These are phyloP conservation scores for Pseudohalonectria lignicola DNA, from an alignment of 2,329 filamentous ascomycete genomes.

Conservation along the genomic window DNA sequence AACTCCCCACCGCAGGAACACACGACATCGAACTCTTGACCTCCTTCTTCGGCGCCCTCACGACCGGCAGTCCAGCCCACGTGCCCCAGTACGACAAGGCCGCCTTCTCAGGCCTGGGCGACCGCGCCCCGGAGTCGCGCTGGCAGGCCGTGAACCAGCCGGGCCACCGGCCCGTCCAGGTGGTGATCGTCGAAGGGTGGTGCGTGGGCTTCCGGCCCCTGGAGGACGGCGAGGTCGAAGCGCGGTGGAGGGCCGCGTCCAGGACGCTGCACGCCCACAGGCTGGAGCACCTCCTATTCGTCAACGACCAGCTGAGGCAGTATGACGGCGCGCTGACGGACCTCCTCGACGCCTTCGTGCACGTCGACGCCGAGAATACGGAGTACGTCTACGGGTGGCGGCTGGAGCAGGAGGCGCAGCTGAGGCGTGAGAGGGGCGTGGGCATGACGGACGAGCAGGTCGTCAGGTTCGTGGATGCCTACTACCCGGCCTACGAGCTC, in stretches of 20 bases:
- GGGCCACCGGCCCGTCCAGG: constrained; percentile 37
- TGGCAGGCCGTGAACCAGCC: constrained; percentile 49
- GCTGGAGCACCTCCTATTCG: constrained; percentile 35
- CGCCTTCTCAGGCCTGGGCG: constrained; percentile 62
- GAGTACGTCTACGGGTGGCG: constrained; percentile 79
- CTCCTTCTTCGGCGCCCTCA: constrained; percentile 48
- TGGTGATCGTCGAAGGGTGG: constrained; percentile 85
- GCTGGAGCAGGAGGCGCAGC: constrained; percentile 63
- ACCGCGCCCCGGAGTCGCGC: constrained; percentile 50
- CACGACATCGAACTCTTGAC: constrained; percentile 62
- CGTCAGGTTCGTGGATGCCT: constrained; percentile 56
- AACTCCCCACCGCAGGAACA: constrained; percentile 31
- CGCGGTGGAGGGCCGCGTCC: constrained; percentile 35
- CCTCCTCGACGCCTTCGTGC: constrained; percentile 42
- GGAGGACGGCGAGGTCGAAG: constrained; percentile 31
- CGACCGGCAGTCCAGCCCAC: constrained; percentile 37
- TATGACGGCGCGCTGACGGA: constrained; percentile 37
- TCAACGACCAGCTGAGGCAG: constrained; percentile 33
- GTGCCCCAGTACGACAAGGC: constrained; percentile 81
- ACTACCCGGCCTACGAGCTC: constrained; percentile 64
- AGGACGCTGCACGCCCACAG: constrained; percentile 36
- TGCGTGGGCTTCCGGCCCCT: constrained; percentile 73
- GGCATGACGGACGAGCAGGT: constrained; percentile 82
- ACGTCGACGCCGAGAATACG: constrained; percentile 59
- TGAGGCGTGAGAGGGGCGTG: constrained; percentile 54